A percentile compares a stretch with the other conserved stretches of the same genome.
These are phyloP conservation scores for Nannizziopsis barbatae DNA, from an alignment of 2,329 filamentous ascomycete species.

Conservation along the genomic window DNA sequence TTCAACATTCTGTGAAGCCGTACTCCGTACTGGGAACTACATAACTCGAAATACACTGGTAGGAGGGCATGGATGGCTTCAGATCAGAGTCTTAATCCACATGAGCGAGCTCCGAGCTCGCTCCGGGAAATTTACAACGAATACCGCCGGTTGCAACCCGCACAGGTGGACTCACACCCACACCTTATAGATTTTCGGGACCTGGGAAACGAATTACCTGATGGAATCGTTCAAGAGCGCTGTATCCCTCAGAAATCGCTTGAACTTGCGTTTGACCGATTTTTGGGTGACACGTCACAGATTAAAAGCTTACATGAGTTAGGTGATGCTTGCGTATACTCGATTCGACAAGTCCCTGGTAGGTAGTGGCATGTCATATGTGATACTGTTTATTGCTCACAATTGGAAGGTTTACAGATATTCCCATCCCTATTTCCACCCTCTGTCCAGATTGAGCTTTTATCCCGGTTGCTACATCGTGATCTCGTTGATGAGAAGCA, in stretches of 20 bases:
- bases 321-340: slow-evolving; percentile 28
- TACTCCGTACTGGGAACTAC: no score
- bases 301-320: slow-evolving; percentile 11
- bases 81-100: slow-evolving; percentile 51
- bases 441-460: slow-evolving; percentile 54
- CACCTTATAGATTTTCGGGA: slow-evolving; percentile 46
- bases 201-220: slow-evolving; percentile 27
- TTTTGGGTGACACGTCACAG: slow-evolving; percentile 17
- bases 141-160: slow-evolving; percentile 51
- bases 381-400: slow-evolving; percentile 11
- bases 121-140: slow-evolving; percentile 65
- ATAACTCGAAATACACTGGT: neutral
- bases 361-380: slow-evolving; percentile 16
- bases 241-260: slow-evolving; percentile 24
- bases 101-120: slow-evolving; percentile 61
- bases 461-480: slow-evolving; percentile 63
- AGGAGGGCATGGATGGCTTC: neutral
- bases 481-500: slow-evolving; percentile 64
- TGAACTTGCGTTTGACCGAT: slow-evolving; percentile 25
- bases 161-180: slow-evolving; percentile 42
- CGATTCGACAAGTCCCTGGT: slow-evolving; percentile 30
- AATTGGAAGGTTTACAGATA: slow-evolving; percentile 60
- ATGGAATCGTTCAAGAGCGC: slow-evolving; percentile 21
- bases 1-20: no score
- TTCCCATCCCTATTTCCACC: slow-evolving; percentile 63